Evolutionary conservation across 106 monocot genomes (phyloP).

Genomic region (Acorus gramineus): DNA sequence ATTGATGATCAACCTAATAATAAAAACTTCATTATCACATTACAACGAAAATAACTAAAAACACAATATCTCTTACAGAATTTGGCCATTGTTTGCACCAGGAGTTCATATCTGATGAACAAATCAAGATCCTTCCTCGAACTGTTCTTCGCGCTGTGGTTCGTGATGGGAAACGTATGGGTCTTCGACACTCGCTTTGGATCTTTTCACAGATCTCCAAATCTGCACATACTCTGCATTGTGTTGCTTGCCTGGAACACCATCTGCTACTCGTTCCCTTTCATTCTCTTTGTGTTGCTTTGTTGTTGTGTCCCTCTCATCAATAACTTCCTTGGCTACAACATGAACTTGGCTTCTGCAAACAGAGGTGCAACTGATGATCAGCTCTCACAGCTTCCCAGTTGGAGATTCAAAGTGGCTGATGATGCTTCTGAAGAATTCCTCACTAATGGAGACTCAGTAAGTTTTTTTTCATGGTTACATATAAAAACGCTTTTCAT

Average conservation of each 20-base stretch:
- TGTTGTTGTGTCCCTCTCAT: constrained; percentile 72
- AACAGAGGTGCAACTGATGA: constrained; percentile 62
- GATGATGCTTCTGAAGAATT: not conserved
- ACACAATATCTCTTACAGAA: too few species aligned
- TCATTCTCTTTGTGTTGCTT: constrained; percentile 71
- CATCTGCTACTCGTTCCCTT: constrained; percentile 70
- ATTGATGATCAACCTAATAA: too few species aligned
- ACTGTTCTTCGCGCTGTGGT: constrained; percentile 85
- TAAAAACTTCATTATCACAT: too few species aligned
- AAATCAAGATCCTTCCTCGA: constrained; percentile 48
- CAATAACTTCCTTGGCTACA: constrained; percentile 49
- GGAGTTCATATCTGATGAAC: constrained; percentile 52
- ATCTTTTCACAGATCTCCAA: constrained; percentile 42
- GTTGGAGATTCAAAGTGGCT: constrained; percentile 44
- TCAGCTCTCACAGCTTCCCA: constrained; percentile 49
- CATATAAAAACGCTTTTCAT: too few species aligned
- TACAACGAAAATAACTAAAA: too few species aligned
- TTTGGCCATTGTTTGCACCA: not conserved
- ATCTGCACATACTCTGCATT: constrained; percentile 58
- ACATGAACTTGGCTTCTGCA: constrained; percentile 61
- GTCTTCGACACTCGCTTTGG: constrained; percentile 57
- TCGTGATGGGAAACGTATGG: constrained; percentile 97
- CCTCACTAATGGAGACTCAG: too few species aligned
- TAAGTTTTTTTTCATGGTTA: too few species aligned
- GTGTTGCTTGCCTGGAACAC: constrained; percentile 75